Evolutionary conservation across 441 rosid genomes (phyloP), one percentile per base, ranked within the genome.

Genomic region (Gossypium gossypioides): DNA sequence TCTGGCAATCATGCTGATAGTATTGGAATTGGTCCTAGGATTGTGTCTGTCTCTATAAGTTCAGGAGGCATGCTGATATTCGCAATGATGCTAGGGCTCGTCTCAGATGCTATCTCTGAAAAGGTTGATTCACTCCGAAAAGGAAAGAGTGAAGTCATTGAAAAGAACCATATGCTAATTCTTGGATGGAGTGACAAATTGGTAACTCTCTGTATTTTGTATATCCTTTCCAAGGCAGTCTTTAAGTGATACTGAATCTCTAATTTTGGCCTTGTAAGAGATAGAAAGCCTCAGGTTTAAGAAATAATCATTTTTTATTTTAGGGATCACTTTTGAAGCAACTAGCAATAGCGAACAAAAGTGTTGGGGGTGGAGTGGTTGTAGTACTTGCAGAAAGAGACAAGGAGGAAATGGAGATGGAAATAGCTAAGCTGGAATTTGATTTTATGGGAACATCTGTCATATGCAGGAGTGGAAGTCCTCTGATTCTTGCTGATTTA

Each of bases 141-240:
- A 82, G 98, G 98, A 72, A 91, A 88, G 78, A 93, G 98, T 37
- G 96, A 93, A 86, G 98, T 93, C 72, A 89, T 93, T 69, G 98
- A 93, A 79, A 91, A 88, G 76, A 87, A 87, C 75, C 97, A 93
- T 74, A 81, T 87, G 69, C 82, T 93, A 62, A 84, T 93, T 85
- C 96, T 93, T 79, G 98, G 98, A 63, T 93, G 98, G 98, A 93
- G 94, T 58, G 93, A 91, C 81, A 93, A 91, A 86, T 82, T 93
- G 97, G 98, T 93, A 83, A 80, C 40, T 57, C 40, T 65, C 72
- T 76, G 32, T 6, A 65, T 55, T 12, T 42, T 21, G 40, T 34
- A 34, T 34, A 34, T 34, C 40, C 40, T 34, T 44, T n/a, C 34
- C 44, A 72, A 21, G 4, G 54, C 6, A 42, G 29, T 75, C 73